A percentile compares a stretch with the other conserved stretches of the same genome.
Evolutionary conservation across 2,329 filamentous ascomycete genomes (phyloP).

Genomic region (Stemphylium beticola): DNA sequence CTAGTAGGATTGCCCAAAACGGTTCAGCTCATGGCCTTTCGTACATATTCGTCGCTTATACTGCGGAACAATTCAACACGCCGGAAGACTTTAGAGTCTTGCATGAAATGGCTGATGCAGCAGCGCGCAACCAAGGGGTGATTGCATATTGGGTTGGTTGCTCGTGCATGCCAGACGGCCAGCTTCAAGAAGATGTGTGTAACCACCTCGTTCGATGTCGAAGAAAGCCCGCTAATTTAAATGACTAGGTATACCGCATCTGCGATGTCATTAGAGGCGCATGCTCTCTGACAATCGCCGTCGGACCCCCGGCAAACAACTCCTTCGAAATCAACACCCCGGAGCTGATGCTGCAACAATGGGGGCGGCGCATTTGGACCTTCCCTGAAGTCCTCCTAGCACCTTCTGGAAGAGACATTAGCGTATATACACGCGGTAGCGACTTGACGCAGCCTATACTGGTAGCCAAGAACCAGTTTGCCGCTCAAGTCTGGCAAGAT

Average conservation of each 20-base stretch:
- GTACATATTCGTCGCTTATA: slow-evolving; percentile 54
- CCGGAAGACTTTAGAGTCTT: slow-evolving; percentile 37
- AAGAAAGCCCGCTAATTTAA: not conserved
- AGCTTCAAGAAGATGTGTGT: slow-evolving; percentile 40
- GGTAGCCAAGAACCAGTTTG: slow-evolving; percentile 52
- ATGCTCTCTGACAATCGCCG: slow-evolving; percentile 51
- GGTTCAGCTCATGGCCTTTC: slow-evolving; percentile 28
- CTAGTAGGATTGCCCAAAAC: slow-evolving; percentile 25
- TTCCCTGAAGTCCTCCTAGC: slow-evolving; percentile 53
- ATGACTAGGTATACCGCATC: slow-evolving; percentile 50
- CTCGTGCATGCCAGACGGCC: slow-evolving; percentile 51
- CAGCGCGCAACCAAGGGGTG: slow-evolving; percentile 47
- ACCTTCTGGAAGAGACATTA: slow-evolving; percentile 36
- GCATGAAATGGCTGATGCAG: slow-evolving; percentile 48
- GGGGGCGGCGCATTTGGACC: slow-evolving; percentile 56
- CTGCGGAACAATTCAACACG: slow-evolving; percentile 48
- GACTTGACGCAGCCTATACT: slow-evolving; percentile 27
- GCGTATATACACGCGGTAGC: slow-evolving; percentile 42
- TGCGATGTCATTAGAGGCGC: slow-evolving; percentile 55
- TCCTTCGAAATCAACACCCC: slow-evolving; percentile 28
- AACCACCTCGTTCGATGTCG: not conserved
- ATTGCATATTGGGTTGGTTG: slow-evolving; percentile 54
- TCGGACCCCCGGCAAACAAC: slow-evolving; percentile 40
- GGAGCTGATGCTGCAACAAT: slow-evolving; percentile 48
- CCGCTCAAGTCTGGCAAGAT: slow-evolving; percentile 47